Base-by-base conservation (phyloP, 352 stramenopile species). In the Globisporangium orthogonon region DNA sequence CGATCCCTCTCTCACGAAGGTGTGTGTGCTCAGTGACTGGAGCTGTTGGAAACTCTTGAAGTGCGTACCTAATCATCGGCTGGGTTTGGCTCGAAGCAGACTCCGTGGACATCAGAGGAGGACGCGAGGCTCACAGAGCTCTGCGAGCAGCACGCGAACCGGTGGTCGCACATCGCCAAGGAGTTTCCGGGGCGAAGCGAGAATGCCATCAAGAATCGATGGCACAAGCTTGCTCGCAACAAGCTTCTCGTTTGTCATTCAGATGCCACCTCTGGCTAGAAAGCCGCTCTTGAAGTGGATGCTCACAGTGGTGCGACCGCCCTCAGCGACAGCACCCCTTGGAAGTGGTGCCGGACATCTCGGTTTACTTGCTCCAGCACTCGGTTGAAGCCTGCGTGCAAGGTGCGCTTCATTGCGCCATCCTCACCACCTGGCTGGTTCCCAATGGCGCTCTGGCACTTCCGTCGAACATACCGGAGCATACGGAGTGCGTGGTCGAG, bases 161-260 rank as follows among this genome's bases (percentile, higher is more conserved):
- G 82, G 23, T 91, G 82, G 82, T 57, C 61, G 7, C 35, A 61
- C 17, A 81, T 92, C 47, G 68, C 74, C 0, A 49, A 71, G 17
- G 45, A 64, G 1, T 66, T 92, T 14, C 70, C 74, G 3, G 74
- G 79, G 31, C 66, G 83, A 37, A 74, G 63, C 5, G 72, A 78
- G 10, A 90, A 88, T 45, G 67, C 71, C 1, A 73, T 88, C 50
- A 92, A 92, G 51, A 92, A 92, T 47, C 74, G 70, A 37, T 92
- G 78, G 74, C 63, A 84, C 48, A 56, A 60, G 4, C 29, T 76
- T 4, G 50, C 66, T 40, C 63, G 66, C 14, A 56, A 43, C 31
- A 62, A 67, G 7, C 50, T 70, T 35, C 39, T 73, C 6, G 23
- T 23, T 23, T 51, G 17, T 1, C 40, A 30, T 30, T 17, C 28